phyloP scores from a whole-genome alignment of 805 yeast species.

The Monosporozyma unispora region DNA sequence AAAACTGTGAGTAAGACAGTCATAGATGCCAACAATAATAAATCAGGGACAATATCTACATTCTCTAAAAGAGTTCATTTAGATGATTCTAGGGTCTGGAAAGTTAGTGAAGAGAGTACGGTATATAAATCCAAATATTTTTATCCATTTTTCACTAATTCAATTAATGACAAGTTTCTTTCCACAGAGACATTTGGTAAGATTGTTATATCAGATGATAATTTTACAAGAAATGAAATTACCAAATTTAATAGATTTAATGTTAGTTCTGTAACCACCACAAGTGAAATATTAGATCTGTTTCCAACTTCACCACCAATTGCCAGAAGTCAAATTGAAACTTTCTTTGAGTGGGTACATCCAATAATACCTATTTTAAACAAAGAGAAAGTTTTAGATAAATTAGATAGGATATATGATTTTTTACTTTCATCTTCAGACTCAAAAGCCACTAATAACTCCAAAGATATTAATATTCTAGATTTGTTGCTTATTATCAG shows the following conservation, averaged over 20 bases:
- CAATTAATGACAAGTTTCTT: slow-evolving; percentile 17
- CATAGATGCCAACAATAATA: too few species aligned
- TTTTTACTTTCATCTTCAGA: neutral
- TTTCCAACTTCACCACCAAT: slow-evolving; percentile 12
- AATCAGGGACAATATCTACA: slow-evolving; percentile 2
- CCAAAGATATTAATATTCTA: neutral
- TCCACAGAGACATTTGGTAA: slow-evolving; percentile 8
- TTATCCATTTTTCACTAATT: slow-evolving; percentile 20
- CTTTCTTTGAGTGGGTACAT: slow-evolving; percentile 18
- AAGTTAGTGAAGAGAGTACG: slow-evolving; percentile 1
- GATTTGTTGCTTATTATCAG: slow-evolving; percentile 14
- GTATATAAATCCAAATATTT: slow-evolving; percentile 18
- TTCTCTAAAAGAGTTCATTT: neutral
- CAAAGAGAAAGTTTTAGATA: slow-evolving; percentile 5
- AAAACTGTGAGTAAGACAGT: too few species aligned
- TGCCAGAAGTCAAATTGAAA: slow-evolving; percentile 13
- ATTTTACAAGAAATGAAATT: slow-evolving; percentile 15
- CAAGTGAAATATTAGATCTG: slow-evolving; percentile 12
- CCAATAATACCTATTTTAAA: slow-evolving; percentile 23
- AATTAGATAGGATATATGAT: slow-evolving; percentile 7
- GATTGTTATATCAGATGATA: slow-evolving; percentile 1
- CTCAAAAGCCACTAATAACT: neutral
- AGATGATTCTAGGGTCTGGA: slow-evolving; percentile 2
- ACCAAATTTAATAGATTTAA: slow-evolving; percentile 14
- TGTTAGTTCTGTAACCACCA: slow-evolving; percentile 4